phyloP scores from a whole-genome alignment of 306 rosid genomes.

The Dryas drummondii region DNA sequence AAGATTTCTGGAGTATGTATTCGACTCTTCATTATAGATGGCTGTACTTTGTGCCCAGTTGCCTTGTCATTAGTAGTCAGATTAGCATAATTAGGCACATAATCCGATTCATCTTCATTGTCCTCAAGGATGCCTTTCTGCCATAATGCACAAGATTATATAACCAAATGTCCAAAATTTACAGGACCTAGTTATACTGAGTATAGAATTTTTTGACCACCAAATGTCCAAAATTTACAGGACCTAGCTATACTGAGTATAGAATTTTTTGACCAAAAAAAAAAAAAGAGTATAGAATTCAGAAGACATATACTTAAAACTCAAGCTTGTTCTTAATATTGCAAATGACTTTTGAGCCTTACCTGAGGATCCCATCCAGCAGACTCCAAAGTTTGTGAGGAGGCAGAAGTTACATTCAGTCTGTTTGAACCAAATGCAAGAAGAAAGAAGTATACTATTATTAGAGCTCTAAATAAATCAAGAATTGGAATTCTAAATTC shows the following conservation, averaged over 20 bases:
- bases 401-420: constrained; percentile 37
- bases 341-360: constrained; percentile 4
- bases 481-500: neutral
- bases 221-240: constrained; percentile 8
- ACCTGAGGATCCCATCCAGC: constrained; percentile 61
- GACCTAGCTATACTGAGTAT: constrained; percentile 1
- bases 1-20: constrained; percentile 48
- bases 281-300: neutral
- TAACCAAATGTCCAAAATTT: neutral
- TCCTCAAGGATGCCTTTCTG: constrained; percentile 61
- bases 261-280: neutral
- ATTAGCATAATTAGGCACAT: constrained; percentile 47
- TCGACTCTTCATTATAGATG: constrained; percentile 42
- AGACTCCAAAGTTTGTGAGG: constrained; percentile 39
- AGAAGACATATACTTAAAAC: neutral
- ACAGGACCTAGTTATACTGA: constrained; percentile 10
- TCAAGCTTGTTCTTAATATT: constrained; percentile 5
- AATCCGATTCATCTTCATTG: constrained; percentile 55
- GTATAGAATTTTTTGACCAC: neutral
- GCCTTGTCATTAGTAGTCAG: constrained; percentile 45
- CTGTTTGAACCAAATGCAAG: constrained; percentile 42
- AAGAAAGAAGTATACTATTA: neutral
- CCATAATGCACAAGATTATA: constrained; percentile 28
- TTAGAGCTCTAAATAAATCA: constrained; percentile 26
- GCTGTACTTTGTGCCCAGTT: constrained; percentile 30